Base-by-base conservation (phyloP, 2,329 filamentous ascomycete genomes). In the Pyrenophora seminiperda region DNA sequence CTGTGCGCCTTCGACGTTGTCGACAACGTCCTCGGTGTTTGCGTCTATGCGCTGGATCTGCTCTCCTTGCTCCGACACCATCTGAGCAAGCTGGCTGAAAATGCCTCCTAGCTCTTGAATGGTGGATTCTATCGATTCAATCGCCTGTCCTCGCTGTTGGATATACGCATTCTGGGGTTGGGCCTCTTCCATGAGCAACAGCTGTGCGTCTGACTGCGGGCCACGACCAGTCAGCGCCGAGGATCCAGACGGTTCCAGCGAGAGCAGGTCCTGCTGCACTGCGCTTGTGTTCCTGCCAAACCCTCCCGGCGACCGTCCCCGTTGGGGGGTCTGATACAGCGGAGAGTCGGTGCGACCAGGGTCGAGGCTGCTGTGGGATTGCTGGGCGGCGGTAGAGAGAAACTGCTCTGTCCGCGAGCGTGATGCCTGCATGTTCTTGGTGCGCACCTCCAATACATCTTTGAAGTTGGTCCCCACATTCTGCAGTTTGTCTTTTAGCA, bases 31-130 rank as follows among this genome's bases (percentile, higher is more conserved):
- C 68, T 99, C 94, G 1, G 93, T 97, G 73, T 97, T 97, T 59
- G 93, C 93, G 66, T 97, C 93, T 68, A 97, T 97, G 41, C 93
- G 83, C 75, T 97, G 91, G 59, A 99, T 96, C 88, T 96, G 96
- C 75, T 97, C 94, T 54, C 90, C 91, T 76, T 99, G 94, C 73
- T 99, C 93, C 47, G 89, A 91, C 22, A 99, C 94, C 94, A 99
- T 97, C 61, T 90, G 87, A 29, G 94, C 93, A 41, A 99, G 78
- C 74, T 99, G 93, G 7, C 91, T 90, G 71, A 97, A 97, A 55
- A 97, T 97, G 11, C 88, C 81, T 20, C 94, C 94, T 1, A 99
- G 80, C 72, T 99, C 94, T 56, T 84, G 86, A 62, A 99, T 99
- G 1, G 94, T 99, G 62, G 90, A 87, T 73, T 99, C 94, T 53